Evolutionary conservation across 768 basidiomycete genomes (phyloP).

Genomic region (Infundibulicybe gibba): DNA sequence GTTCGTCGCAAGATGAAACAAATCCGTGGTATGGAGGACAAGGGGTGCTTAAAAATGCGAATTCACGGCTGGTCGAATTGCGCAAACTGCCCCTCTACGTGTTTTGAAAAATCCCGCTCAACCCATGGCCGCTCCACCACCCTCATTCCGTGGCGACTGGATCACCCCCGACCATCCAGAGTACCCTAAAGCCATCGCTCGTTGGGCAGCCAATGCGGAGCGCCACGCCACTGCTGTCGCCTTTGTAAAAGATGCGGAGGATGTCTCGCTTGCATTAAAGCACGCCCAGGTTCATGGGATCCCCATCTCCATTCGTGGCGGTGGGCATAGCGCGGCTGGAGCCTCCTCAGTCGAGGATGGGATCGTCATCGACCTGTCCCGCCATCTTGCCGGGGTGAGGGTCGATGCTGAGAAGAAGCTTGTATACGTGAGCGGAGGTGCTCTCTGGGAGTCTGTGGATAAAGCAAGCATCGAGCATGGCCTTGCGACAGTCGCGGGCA

Average conservation of each 20-base stretch:
- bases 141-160: background rate
- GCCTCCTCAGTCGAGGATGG: constrained; percentile 33
- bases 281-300: constrained; percentile 20
- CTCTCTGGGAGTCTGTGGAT: constrained; percentile 30
- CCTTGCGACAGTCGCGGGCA: constrained; percentile 28
- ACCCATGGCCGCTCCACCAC: too few relatives aligned
- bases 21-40: too few relatives aligned
- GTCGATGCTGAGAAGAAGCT: constrained; percentile 23
- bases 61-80: too few relatives aligned
- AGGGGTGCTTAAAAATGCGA: too few relatives aligned
- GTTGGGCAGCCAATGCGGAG: constrained; percentile 30
- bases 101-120: too few relatives aligned
- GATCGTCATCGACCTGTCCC: constrained; percentile 36
- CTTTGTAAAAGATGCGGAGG: constrained; percentile 24
- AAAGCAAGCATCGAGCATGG: constrained; percentile 25
- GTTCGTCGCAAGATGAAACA: too few relatives aligned
- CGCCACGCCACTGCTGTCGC: constrained; percentile 29
- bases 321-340: constrained; percentile 32
- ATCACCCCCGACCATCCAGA: constrained; percentile 21
- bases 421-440: constrained; percentile 28
- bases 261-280: constrained; percentile 23
- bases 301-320: constrained; percentile 30
- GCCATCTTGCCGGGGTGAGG: constrained; percentile 21
- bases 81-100: too few relatives aligned
- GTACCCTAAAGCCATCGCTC: constrained; percentile 27